A percentile compares a stretch with the other conserved stretches of the same genome.
phyloP scores from a whole-genome alignment of 1,284 basidiomycete species.

The Sphagnurus paluster region DNA sequence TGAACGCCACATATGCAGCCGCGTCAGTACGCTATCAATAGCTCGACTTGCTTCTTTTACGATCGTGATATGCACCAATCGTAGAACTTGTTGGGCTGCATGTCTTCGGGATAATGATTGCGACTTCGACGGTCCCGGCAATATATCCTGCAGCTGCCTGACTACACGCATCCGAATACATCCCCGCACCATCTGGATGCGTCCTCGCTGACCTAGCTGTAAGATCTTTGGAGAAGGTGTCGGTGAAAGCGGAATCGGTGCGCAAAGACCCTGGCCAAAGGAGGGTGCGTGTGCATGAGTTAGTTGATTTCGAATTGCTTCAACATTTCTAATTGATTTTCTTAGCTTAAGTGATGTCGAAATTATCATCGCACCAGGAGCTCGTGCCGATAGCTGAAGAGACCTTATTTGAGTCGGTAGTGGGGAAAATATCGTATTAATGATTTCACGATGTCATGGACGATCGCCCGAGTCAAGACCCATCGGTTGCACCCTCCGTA shows the following conservation, averaged over 20 bases:
- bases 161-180: conserved; percentile 4
- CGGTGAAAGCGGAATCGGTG: no score
- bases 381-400: background rate
- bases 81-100: conserved; percentile 14
- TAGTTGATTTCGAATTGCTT: background rate
- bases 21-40: conserved; percentile 24
- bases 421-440: no score
- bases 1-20: conserved; percentile 6
- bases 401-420: background rate
- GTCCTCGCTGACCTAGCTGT: conserved; percentile 7
- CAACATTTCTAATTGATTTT: background rate
- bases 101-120: background rate
- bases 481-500: background rate
- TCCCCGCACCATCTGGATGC: conserved; percentile 2
- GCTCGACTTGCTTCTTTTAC: conserved; percentile 28
- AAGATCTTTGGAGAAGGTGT: background rate
- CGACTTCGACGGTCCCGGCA: background rate
- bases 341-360: background rate
- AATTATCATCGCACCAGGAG: background rate
- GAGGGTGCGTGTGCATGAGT: no score
- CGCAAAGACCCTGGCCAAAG: no score
- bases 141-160: background rate
- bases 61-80: conserved; percentile 27
- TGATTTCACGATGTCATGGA: no score
- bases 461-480: no score